Evolutionary conservation across 768 basidiomycete genomes (phyloP).

Genomic region (Naganishia vishniacii): DNA sequence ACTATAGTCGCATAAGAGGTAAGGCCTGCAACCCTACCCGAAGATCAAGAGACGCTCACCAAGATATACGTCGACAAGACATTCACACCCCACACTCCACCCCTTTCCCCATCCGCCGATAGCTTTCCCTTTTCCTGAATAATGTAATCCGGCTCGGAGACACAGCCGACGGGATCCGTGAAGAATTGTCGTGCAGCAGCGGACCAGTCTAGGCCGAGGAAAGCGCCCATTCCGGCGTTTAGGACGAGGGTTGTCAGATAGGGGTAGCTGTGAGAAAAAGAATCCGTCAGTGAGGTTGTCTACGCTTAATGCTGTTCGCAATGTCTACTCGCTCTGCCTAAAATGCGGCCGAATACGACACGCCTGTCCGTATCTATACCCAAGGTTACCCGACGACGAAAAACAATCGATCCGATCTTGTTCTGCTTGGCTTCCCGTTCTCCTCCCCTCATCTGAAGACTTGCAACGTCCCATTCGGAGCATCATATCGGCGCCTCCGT

Average conservation of each 20-base stretch:
- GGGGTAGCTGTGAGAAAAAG: slow-evolving; percentile 37
- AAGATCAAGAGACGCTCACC: slow-evolving; percentile 30
- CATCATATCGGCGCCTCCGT: too few relatives aligned
- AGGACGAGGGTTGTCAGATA: slow-evolving; percentile 47
- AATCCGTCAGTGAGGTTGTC: neutral
- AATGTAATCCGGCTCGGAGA: slow-evolving; percentile 40
- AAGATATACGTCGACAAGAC: slow-evolving; percentile 43
- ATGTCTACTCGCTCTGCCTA: too few relatives aligned
- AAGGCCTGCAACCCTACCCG: neutral
- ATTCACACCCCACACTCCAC: slow-evolving; percentile 43
- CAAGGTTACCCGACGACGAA: too few relatives aligned
- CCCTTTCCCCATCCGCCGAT: slow-evolving; percentile 45
- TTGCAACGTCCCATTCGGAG: too few relatives aligned
- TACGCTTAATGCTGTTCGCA: too few relatives aligned
- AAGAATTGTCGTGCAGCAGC: slow-evolving; percentile 35
- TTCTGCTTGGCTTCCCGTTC: too few relatives aligned
- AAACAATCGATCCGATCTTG: too few relatives aligned
- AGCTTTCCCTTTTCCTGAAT: slow-evolving; percentile 38
- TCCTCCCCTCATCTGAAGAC: too few relatives aligned
- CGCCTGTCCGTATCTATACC: too few relatives aligned
- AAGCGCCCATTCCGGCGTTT: slow-evolving; percentile 47
- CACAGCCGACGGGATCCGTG: slow-evolving; percentile 31
- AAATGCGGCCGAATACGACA: too few relatives aligned
- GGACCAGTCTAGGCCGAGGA: slow-evolving; percentile 35
- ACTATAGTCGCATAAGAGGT: slow-evolving; percentile 21